phyloP scores from a whole-genome alignment of 257 asterid species.

The Lycium ferocissimum region DNA sequence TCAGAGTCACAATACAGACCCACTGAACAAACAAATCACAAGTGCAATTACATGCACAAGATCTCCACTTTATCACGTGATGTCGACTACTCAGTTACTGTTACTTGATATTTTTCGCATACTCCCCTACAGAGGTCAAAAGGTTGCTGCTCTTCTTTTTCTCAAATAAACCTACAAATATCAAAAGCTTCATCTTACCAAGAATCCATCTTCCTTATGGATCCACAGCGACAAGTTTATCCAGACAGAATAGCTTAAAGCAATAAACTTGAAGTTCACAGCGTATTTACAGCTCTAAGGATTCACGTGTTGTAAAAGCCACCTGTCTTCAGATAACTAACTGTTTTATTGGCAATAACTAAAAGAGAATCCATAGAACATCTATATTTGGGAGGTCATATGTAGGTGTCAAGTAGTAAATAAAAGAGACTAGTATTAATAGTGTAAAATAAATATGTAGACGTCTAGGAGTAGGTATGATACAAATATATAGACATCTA shows the following conservation, averaged over 20 bases:
- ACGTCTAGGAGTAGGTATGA: neutral
- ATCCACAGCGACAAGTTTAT: neutral
- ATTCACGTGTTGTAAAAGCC: neutral
- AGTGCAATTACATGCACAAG: constrained; percentile 27
- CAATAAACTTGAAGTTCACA: neutral
- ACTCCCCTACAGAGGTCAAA: neutral
- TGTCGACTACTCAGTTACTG: neutral
- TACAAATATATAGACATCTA: neutral
- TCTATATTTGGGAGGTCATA: constrained; percentile 1
- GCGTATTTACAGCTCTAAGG: neutral
- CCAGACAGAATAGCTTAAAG: constrained; percentile 6
- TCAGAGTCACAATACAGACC: neutral
- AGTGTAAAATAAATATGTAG: neutral
- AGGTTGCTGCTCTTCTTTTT: neutral
- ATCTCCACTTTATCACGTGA: neutral
- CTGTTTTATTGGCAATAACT: neutral
- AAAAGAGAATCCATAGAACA: neutral
- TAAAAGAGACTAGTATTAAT: neutral
- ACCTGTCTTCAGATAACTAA: neutral
- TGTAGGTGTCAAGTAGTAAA: constrained; percentile 11
- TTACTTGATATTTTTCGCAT: constrained; percentile 17
- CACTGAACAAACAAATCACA: constrained; percentile 18
- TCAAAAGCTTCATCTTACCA: neutral
- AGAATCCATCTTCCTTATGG: neutral
- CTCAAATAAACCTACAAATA: neutral